phyloP scores from a whole-genome alignment of 768 basidiomycete genomes.

The Amanita inopinata region DNA sequence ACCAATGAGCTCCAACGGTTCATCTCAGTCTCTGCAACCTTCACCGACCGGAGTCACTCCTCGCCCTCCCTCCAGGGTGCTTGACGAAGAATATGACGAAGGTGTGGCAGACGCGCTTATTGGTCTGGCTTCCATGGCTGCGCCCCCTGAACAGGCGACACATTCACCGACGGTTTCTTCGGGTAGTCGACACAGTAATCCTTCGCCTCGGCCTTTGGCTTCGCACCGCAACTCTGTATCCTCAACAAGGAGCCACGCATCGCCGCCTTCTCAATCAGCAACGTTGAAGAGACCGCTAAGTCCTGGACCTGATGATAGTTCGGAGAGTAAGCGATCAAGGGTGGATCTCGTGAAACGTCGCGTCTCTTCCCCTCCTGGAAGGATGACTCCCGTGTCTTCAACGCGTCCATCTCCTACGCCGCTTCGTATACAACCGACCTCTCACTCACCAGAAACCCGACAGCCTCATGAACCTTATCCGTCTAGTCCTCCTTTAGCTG shows the following conservation, averaged over 20 bases:
- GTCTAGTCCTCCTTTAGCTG: conserved; percentile 46
- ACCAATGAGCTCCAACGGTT: conserved; percentile 54
- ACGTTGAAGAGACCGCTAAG: conserved; percentile 62
- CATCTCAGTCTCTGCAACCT: conserved; percentile 59
- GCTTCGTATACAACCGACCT: conserved; percentile 60
- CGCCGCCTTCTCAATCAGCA: conserved; percentile 40
- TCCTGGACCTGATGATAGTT: conserved; percentile 50
- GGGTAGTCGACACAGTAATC: conserved; percentile 42
- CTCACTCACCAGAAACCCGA: conserved; percentile 61
- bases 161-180: conserved; percentile 54
- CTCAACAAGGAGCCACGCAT: conserved; percentile 52
- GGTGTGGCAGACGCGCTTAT: conserved; percentile 77
- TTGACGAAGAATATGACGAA: conserved; percentile 95
- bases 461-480: conserved; percentile 37
- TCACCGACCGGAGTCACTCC: conserved; percentile 58
- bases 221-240: conserved; percentile 62
- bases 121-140: conserved; percentile 40
- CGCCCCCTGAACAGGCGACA: conserved; percentile 17
- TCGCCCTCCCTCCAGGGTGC: conserved; percentile 50
- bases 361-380: conserved; percentile 39
- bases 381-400: conserved; percentile 47
- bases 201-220: conserved; percentile 36
- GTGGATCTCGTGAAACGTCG: conserved; percentile 41
- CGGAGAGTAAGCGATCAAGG: conserved; percentile 51
- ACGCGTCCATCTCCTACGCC: conserved; percentile 64